Evolutionary conservation across 1,139 yeast species (phyloP).

Genomic region (Yamadazyma atlantica): DNA sequence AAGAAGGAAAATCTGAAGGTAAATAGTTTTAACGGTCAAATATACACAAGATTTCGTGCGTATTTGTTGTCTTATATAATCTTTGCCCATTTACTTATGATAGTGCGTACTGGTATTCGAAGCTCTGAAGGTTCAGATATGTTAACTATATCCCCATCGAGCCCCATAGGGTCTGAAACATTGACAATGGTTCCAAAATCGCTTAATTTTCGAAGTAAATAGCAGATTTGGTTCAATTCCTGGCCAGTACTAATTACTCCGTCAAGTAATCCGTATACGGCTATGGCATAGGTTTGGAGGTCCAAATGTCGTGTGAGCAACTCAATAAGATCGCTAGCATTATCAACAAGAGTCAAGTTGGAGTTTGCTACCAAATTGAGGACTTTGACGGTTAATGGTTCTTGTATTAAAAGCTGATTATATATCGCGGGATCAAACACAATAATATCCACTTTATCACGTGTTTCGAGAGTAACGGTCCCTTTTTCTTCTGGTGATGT

Average conservation of each 20-base stretch:
- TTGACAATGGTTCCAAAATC: neutral
- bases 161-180: neutral
- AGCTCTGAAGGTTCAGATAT: too few species aligned
- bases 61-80: neutral
- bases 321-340: conserved; percentile 9
- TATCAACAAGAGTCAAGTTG: conserved; percentile 10
- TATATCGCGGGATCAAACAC: conserved; percentile 6
- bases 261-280: conserved; percentile 14
- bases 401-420: neutral
- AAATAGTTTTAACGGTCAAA: conserved; percentile 18
- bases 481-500: too few species aligned
- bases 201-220: conserved; percentile 2
- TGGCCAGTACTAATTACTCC: conserved; percentile 4
- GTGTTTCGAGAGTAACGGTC: too few species aligned
- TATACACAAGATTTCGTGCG: neutral
- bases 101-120: neutral
- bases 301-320: conserved; percentile 4
- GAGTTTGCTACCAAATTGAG: conserved; percentile 7
- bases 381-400: neutral
- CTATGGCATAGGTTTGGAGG: conserved; percentile 5
- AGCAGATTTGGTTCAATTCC: conserved; percentile 5
- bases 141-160: too few species aligned
- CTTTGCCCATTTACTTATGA: conserved; percentile 2
- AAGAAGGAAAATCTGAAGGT: conserved; percentile 22
- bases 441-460: conserved; percentile 4